Percentiles rank a stretch among this genome's conserved stretches.
phyloP scores from a whole-genome alignment of 2,329 filamentous ascomycete genomes.

The Torrubiella hemipterigena region DNA sequence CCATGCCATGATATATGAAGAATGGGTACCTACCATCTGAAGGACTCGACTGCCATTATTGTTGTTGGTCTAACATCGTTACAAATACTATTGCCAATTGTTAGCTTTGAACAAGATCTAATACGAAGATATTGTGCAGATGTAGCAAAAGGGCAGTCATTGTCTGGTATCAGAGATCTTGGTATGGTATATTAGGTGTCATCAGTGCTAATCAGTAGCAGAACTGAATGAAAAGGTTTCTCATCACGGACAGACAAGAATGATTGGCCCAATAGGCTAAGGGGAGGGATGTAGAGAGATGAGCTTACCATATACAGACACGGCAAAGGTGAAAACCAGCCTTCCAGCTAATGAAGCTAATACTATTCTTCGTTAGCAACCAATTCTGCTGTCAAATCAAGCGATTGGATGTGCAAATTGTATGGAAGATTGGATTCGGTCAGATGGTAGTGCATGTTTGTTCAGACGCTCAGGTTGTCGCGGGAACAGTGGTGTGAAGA shows the following conservation, averaged over 20 bases:
- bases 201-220: constrained; percentile 61
- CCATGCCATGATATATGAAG: constrained; percentile 2
- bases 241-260: constrained; percentile 58
- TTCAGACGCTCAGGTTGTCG: constrained; percentile 49
- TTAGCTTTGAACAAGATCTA: constrained; percentile 1
- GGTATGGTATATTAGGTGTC: constrained; percentile 54
- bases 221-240: constrained; percentile 54
- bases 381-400: too few relatives aligned
- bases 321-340: background rate
- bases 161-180: constrained; percentile 39
- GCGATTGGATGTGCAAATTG: background rate
- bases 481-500: constrained; percentile 48
- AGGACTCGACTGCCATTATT: background rate
- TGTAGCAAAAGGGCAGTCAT: constrained; percentile 8
- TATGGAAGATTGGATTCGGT: constrained; percentile 15
- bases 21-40: constrained; percentile 3
- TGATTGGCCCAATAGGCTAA: background rate
- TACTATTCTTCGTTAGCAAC: background rate
- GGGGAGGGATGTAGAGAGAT: background rate
- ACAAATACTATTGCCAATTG: too few relatives aligned
- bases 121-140: background rate
- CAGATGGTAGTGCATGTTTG: constrained; percentile 72
- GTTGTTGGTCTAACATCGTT: too few relatives aligned
- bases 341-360: background rate
- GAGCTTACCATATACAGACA: constrained; percentile 3